Evolutionary conservation across 352 stramenopile species (phyloP).

Genomic region (Phytophthora constricta): DNA sequence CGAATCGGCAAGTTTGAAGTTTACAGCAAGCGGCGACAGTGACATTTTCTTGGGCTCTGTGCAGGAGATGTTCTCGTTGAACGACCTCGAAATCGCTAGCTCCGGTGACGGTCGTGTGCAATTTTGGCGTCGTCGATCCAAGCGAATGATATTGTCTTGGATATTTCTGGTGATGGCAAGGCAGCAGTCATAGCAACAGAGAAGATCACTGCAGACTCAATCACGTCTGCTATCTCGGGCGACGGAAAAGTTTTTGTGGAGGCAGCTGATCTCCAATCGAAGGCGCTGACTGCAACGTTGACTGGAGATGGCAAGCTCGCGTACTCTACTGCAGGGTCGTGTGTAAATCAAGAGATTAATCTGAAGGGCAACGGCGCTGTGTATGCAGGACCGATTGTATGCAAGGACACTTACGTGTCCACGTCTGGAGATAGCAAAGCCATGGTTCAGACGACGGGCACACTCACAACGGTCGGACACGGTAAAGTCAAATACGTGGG

Average conservation of each 20-base stretch:
- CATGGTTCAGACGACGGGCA: constrained; percentile 35
- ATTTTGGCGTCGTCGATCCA: constrained; percentile 35
- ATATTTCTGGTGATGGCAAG: constrained; percentile 22
- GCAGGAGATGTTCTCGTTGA: constrained; percentile 17
- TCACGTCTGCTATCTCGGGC: constrained; percentile 20
- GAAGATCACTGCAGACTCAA: constrained; percentile 19
- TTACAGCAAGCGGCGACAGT: constrained; percentile 30
- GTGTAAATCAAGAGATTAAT: constrained; percentile 26
- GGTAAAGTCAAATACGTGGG: constrained; percentile 46
- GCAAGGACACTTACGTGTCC: constrained; percentile 25
- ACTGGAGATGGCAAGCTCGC: constrained; percentile 31
- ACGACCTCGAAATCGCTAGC: constrained; percentile 22
- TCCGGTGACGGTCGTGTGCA: constrained; percentile 27
- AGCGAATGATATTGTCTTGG: constrained; percentile 13
- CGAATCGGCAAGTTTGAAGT: constrained; percentile 26
- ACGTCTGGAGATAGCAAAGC: constrained; percentile 31
- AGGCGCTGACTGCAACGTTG: constrained; percentile 19
- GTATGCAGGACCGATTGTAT: constrained; percentile 34
- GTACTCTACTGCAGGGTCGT: constrained; percentile 28
- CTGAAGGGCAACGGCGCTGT: constrained; percentile 27
- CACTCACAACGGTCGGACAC: constrained; percentile 27
- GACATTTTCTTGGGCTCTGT: constrained; percentile 27
- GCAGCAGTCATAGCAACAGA: constrained; percentile 15
- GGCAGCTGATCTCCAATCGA: constrained; percentile 24
- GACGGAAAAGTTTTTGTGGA: constrained; percentile 37